These are phyloP conservation scores for Erythrobasidium hasegawianum DNA, from an alignment of 1,284 basidiomycete species.

Conservation along the genomic window DNA sequence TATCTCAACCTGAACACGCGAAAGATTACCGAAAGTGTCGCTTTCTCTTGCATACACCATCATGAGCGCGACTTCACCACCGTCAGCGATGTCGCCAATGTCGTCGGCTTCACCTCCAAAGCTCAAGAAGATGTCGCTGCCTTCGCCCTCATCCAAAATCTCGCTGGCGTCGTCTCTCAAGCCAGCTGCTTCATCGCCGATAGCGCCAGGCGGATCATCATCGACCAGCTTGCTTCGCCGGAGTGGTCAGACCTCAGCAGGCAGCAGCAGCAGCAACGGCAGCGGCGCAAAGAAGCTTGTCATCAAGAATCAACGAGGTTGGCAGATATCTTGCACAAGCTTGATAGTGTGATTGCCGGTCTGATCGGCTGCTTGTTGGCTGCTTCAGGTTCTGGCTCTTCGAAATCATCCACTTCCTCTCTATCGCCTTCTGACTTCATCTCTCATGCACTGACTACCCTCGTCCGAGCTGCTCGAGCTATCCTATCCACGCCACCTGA, in stretches of 20 bases:
- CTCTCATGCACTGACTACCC: conserved; percentile 30
- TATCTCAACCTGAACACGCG: too few relatives aligned
- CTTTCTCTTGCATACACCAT: too few relatives aligned
- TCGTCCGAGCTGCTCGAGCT: conserved; percentile 41
- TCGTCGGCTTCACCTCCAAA: background rate
- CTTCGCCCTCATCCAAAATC: conserved; percentile 1
- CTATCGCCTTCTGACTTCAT: conserved; percentile 12
- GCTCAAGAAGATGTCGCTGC: conserved; percentile 18
- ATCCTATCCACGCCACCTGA: conserved; percentile 40
- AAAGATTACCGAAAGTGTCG: too few relatives aligned
- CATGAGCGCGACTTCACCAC: too few relatives aligned
- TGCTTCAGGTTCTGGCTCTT: background rate
- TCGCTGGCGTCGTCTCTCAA: conserved; percentile 6
- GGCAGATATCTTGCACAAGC: too few relatives aligned
- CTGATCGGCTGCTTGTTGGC: too few relatives aligned
- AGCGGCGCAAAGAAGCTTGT: conserved; percentile 33
- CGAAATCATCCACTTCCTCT: conserved; percentile 4
- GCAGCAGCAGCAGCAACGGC: conserved; percentile 7
- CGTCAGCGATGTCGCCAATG: background rate
- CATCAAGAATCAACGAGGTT: conserved; percentile 27
- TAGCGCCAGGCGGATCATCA: background rate
- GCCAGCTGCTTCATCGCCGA: background rate
- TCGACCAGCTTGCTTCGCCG: background rate
- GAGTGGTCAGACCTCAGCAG: background rate
- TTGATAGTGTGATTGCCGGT: background rate